Percentiles rank a stretch among this genome's conserved stretches.
Conservation (phyloP, 2,329 filamentous ascomycete species). For the Fusarium poae region DNA sequence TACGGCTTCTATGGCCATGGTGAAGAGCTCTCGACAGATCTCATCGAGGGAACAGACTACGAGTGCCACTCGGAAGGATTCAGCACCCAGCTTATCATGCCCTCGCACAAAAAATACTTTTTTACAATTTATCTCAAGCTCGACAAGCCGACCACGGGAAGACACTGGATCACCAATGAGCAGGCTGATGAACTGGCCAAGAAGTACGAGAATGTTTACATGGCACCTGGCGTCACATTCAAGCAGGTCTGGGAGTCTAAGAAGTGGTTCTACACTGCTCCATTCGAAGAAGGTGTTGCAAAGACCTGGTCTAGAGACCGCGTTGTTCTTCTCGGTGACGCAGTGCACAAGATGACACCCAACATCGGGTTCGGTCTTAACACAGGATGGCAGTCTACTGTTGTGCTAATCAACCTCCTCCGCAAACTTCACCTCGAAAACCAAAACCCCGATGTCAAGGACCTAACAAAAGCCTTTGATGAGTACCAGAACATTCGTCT, state of each 20-base stretch:
- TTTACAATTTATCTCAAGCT: slow-evolving; percentile 33
- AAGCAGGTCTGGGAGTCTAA: slow-evolving; percentile 23
- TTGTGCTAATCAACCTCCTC: slow-evolving; percentile 25
- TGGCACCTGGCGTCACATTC: slow-evolving; percentile 15
- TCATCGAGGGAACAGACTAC: slow-evolving; percentile 19
- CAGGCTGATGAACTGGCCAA: slow-evolving; percentile 16
- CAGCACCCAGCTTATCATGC: slow-evolving; percentile 27
- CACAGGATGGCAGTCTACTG: slow-evolving; percentile 37
- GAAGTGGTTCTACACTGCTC: slow-evolving; percentile 20
- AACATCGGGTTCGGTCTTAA: slow-evolving; percentile 40
- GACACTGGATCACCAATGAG: slow-evolving; percentile 5
- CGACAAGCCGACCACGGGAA: not conserved
- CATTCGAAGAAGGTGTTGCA: slow-evolving; percentile 33
- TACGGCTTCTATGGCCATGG: slow-evolving; percentile 35
- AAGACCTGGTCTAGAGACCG: slow-evolving; percentile 36
- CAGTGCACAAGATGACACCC: slow-evolving; percentile 40
- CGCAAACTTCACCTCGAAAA: slow-evolving; percentile 6
- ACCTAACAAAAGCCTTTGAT: slow-evolving; percentile 1
- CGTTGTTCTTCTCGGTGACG: slow-evolving; percentile 35
- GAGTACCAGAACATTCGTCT: slow-evolving; percentile 16
- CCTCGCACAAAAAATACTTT: slow-evolving; percentile 24
- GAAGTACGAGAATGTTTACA: not conserved
- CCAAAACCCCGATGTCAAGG: not conserved
- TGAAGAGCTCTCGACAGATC: not conserved
- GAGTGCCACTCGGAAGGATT: slow-evolving; percentile 20